These are phyloP conservation scores for Metschnikowia continentalis DNA, from an alignment of 805 yeast species.

Conservation along the genomic window DNA sequence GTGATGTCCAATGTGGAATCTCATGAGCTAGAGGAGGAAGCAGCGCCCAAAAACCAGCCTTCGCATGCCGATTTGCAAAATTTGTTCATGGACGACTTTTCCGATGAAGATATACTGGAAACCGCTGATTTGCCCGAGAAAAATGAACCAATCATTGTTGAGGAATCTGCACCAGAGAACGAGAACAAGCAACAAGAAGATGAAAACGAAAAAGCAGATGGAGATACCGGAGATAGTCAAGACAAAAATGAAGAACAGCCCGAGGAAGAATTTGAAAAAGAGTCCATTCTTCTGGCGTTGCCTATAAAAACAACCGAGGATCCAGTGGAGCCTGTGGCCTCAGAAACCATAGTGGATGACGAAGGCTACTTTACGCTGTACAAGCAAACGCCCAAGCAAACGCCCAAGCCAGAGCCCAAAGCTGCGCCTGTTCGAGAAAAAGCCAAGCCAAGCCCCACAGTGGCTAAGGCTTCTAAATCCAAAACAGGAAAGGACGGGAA, in stretches of 20 bases:
- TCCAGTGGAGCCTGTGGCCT: not conserved
- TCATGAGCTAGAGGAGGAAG: conserved; percentile 2
- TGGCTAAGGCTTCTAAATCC: not conserved
- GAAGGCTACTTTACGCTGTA: conserved; percentile 49
- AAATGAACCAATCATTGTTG: conserved; percentile 15
- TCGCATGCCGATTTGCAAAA: conserved; percentile 10
- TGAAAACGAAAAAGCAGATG: not conserved
- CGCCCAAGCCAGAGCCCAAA: conserved; percentile 5
- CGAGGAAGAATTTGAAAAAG: not conserved
- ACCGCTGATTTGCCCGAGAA: conserved; percentile 3
- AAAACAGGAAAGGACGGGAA: conserved; percentile 19
- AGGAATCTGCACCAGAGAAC: not conserved
- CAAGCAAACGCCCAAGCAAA: conserved; percentile 13
- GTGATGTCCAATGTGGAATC: conserved; percentile 24
- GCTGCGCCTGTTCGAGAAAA: not conserved
- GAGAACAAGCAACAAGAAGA: not conserved
- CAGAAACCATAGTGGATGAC: conserved; percentile 33
- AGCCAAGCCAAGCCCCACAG: not conserved
- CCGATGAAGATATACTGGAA: conserved; percentile 11
- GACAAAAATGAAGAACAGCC: not conserved
- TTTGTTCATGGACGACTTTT: conserved; percentile 17
- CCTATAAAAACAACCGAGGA: not conserved
- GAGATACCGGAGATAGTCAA: not conserved
- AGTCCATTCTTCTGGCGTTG: not conserved
- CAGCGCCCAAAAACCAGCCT: not conserved